A percentile compares a stretch with the other conserved stretches of the same genome.
Evolutionary conservation across 257 asterid species (phyloP).

Genomic region (Haberlea rhodopensis): DNA sequence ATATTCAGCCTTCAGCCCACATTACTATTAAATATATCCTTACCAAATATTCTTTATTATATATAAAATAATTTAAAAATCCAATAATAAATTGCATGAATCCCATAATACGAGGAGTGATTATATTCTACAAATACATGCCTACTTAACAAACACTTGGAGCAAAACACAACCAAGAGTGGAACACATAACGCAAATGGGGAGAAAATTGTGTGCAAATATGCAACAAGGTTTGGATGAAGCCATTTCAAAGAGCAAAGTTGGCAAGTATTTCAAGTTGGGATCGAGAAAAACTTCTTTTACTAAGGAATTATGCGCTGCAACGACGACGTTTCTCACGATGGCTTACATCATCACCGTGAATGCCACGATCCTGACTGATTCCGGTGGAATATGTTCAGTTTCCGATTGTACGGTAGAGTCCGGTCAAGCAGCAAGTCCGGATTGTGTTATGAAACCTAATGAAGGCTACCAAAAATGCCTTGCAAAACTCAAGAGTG

Average conservation of each 20-base stretch:
- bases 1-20: constrained; percentile 34
- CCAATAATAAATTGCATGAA: neutral
- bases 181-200: constrained; percentile 30
- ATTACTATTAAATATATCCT: constrained; percentile 1
- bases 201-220: constrained; percentile 39
- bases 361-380: constrained; percentile 66
- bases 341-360: constrained; percentile 77
- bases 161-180: neutral
- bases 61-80: constrained; percentile 3
- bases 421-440: constrained; percentile 24
- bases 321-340: constrained; percentile 75
- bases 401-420: constrained; percentile 40
- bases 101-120: constrained; percentile 16
- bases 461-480: constrained; percentile 59
- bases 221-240: constrained; percentile 39
- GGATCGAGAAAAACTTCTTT: constrained; percentile 51
- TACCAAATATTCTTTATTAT: too few species aligned
- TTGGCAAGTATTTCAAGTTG: constrained; percentile 62
- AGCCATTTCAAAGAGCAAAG: constrained; percentile 42
- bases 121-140: neutral
- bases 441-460: constrained; percentile 44
- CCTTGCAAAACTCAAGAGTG: constrained; percentile 50
- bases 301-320: constrained; percentile 55
- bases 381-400: constrained; percentile 67
- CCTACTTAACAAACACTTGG: constrained; percentile 18